phyloP scores from a whole-genome alignment of 805 yeast genomes.

The Allodekkera sacchari region DNA sequence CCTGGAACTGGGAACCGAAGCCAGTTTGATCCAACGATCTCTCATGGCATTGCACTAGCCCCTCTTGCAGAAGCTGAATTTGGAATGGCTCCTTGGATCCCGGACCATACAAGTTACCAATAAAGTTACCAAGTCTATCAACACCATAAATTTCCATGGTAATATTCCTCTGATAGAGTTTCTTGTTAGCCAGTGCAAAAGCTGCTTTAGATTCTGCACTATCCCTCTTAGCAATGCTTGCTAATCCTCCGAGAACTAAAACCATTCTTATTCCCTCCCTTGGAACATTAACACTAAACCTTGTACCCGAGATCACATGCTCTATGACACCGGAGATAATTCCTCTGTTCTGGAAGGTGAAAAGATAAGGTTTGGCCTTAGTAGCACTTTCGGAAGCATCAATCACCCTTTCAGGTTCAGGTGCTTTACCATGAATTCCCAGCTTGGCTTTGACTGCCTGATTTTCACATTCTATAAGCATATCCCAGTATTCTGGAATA shows the following conservation, averaged over 20 bases:
- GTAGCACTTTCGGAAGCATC: constrained; percentile 72
- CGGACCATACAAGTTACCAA: constrained; percentile 56
- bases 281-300: constrained; percentile 61
- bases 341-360: constrained; percentile 59
- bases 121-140: constrained; percentile 75
- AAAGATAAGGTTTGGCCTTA: constrained; percentile 66
- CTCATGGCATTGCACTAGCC: constrained; percentile 58
- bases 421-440: constrained; percentile 58
- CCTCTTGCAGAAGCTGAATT: constrained; percentile 46
- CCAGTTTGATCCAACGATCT: constrained; percentile 54
- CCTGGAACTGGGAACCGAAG: constrained; percentile 42
- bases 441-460: constrained; percentile 45
- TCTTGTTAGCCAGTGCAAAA: constrained; percentile 41
- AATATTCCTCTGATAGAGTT: constrained; percentile 64
- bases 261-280: constrained; percentile 63
- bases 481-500: constrained; percentile 72
- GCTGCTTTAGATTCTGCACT: constrained; percentile 39
- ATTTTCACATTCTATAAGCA: constrained; percentile 59
- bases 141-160: constrained; percentile 57
- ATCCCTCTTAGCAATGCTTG: constrained; percentile 27
- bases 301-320: constrained; percentile 55
- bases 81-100: constrained; percentile 50
- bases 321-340: constrained; percentile 66
- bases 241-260: constrained; percentile 69
- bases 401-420: constrained; percentile 52